Evolutionary conservation across 805 yeast genomes (phyloP), one percentile per base, ranked within the genome.

Genomic region (Sugiyamaella valdiviana): DNA sequence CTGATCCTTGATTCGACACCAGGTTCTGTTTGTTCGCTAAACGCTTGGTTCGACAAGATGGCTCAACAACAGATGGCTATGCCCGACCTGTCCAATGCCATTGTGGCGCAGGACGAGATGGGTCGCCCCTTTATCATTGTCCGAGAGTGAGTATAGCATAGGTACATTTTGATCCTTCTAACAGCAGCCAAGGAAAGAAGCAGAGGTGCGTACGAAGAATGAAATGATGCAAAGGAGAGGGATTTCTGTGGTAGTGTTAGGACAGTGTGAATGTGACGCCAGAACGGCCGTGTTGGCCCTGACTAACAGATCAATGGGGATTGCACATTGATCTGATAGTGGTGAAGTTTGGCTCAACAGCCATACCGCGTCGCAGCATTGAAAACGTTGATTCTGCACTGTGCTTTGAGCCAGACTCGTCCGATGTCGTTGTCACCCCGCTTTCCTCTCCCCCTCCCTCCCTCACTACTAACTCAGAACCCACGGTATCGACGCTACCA

Each of bases 51-150:
- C 9, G 10, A n/a, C 48, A 48, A 17, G 17, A 51, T 51, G 54
- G 54, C 54, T 14, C 48, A 51, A 40, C 59, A 56, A 46, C 51
- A 47, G 19, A 59, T 57, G 61, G 57, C 61, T 20, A 77, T 80
- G 85, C 96, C 96, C 37, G 99, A 93, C 67, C 74, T 93, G 77
- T 90, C 98, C 58, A 93, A 95, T 63, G 99, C 99, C 69, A 89
- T 93, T 60, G 88, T 93, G 73, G 98, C 99, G 2, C 99, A 91
- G 69, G 99, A 93, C 67, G 99, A 93, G 69, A 87, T 85, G 90
- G 99, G 99, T 17, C 83, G 99, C 69, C 99, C 99, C 17, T 88
- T 93, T 66, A 91, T 93, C 63, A 93, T 93, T 65, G 99, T 93
- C 46, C 81, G 93, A 65, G 99, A 93, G 65, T 79, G 70, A 63